Evolutionary conservation across 805 yeast genomes (phyloP).

Genomic region (Clavispora carvajalis): DNA sequence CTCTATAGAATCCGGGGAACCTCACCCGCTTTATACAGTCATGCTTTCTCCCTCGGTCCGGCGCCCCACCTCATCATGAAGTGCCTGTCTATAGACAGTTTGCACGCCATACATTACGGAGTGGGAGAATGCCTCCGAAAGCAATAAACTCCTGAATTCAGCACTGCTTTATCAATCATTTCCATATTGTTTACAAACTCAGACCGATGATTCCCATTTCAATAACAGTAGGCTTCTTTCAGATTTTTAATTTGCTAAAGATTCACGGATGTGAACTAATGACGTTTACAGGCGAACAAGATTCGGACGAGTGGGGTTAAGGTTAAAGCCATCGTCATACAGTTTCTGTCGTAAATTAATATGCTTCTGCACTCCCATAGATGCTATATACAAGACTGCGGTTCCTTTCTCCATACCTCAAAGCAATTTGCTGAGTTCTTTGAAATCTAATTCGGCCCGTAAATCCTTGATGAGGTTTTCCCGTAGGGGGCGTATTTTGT

Average conservation of each 20-base stretch:
- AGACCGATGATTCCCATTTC: too few species aligned
- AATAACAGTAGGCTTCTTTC: too few species aligned
- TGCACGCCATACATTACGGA: too few species aligned
- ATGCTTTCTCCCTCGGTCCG: conserved; percentile 1
- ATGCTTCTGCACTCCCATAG: not conserved
- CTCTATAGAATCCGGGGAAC: not conserved
- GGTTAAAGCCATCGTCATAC: not conserved
- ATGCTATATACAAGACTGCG: not conserved
- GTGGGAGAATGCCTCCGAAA: too few species aligned
- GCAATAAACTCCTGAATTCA: too few species aligned
- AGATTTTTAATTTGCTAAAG: too few species aligned
- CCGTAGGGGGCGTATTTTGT: conserved; percentile 39
- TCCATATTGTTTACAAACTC: too few species aligned
- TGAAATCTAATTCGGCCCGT: conserved; percentile 46
- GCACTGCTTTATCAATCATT: too few species aligned
- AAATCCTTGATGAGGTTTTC: conserved; percentile 47
- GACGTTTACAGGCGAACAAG: too few species aligned
- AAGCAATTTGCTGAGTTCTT: conserved; percentile 40
- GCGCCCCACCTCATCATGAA: conserved; percentile 1
- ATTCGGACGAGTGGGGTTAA: not conserved
- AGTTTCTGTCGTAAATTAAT: not conserved
- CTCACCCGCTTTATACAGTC: not conserved
- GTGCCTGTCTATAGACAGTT: not conserved
- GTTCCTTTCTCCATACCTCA: not conserved
- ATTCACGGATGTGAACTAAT: too few species aligned